These are phyloP conservation scores for Auricularia sp. DNA, from an alignment of 768 basidiomycete species.

Conservation along the genomic window DNA sequence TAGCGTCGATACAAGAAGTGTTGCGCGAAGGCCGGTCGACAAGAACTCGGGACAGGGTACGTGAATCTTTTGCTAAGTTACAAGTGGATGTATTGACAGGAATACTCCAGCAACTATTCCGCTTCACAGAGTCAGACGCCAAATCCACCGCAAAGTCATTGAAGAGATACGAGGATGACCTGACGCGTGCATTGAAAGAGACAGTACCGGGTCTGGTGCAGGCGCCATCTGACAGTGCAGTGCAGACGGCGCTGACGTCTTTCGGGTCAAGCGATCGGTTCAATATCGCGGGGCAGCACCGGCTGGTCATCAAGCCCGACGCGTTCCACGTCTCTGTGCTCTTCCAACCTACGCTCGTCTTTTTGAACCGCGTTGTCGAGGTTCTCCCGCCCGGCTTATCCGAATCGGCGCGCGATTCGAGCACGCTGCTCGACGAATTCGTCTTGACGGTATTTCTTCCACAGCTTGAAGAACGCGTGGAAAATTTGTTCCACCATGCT, in stretches of 20 bases:
- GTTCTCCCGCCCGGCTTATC: slow-evolving; percentile 58
- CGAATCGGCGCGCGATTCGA: slow-evolving; percentile 56
- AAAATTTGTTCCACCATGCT: slow-evolving; percentile 74
- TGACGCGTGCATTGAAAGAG: slow-evolving; percentile 73
- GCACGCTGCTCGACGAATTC: slow-evolving; percentile 79
- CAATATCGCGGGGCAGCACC: slow-evolving; percentile 66
- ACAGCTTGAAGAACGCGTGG: slow-evolving; percentile 90
- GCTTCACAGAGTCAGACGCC: slow-evolving; percentile 81
- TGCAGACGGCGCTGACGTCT: slow-evolving; percentile 39
- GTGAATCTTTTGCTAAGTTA: background rate
- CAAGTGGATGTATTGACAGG: background rate
- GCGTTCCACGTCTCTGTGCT: slow-evolving; percentile 90
- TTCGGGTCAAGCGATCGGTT: slow-evolving; percentile 66
- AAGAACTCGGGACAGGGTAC: slow-evolving; percentile 61
- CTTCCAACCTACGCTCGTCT: slow-evolving; percentile 88
- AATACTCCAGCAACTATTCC: slow-evolving; percentile 62
- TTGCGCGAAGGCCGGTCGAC: slow-evolving; percentile 71
- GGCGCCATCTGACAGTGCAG: slow-evolving; percentile 47
- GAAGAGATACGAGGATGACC: slow-evolving; percentile 70
- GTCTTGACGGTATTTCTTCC: slow-evolving; percentile 88
- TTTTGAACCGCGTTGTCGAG: slow-evolving; percentile 62
- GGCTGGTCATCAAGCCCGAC: slow-evolving; percentile 77
- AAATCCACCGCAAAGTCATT: slow-evolving; percentile 62
- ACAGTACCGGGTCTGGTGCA: slow-evolving; percentile 92
- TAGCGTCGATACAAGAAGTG: slow-evolving; percentile 89